Conservation (phyloP, 371 early-diverging fungal genomes). For the Coemansia sp. region DNA sequence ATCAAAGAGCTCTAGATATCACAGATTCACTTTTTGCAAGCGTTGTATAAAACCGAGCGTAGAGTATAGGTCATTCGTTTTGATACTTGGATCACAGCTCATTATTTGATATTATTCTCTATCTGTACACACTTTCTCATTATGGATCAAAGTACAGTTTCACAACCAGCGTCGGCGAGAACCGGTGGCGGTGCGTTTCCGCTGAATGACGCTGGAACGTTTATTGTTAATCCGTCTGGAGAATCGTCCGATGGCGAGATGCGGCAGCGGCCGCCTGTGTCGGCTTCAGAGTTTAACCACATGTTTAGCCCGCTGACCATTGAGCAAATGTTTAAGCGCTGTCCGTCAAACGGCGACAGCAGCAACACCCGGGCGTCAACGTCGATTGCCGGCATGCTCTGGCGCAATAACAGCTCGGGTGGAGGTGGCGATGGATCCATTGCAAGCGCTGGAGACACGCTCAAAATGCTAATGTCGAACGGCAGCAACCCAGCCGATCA, state of each 20-base stretch:
- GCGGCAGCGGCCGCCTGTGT: conserved; percentile 27
- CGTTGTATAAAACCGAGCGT: conserved; percentile 1
- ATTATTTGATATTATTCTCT: neutral
- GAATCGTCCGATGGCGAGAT: conserved; percentile 2
- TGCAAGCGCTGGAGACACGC: conserved; percentile 34
- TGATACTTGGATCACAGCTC: neutral
- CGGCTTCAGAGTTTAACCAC: conserved; percentile 38
- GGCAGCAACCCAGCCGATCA: conserved; percentile 35
- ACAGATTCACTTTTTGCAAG: neutral
- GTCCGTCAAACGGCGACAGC: conserved; percentile 1
- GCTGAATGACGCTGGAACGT: conserved; percentile 23
- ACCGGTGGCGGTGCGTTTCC: conserved; percentile 3
- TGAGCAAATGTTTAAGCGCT: conserved; percentile 40
- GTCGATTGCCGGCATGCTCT: conserved; percentile 33
- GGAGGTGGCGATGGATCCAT: conserved; percentile 12
- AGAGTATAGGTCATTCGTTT: neutral
- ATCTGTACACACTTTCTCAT: neutral
- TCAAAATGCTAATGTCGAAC: conserved; percentile 27
- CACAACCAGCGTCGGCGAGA: conserved; percentile 4
- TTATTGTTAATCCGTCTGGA: conserved; percentile 23
- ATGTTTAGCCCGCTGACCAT: conserved; percentile 44
- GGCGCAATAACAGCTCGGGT: conserved; percentile 13
- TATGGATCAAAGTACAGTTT: conserved; percentile 1
- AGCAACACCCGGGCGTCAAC: conserved; percentile 9
- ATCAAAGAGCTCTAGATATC: neutral